Conservation (phyloP, 176 grass and related monocot species). For the Oryza coarctata region DNA sequence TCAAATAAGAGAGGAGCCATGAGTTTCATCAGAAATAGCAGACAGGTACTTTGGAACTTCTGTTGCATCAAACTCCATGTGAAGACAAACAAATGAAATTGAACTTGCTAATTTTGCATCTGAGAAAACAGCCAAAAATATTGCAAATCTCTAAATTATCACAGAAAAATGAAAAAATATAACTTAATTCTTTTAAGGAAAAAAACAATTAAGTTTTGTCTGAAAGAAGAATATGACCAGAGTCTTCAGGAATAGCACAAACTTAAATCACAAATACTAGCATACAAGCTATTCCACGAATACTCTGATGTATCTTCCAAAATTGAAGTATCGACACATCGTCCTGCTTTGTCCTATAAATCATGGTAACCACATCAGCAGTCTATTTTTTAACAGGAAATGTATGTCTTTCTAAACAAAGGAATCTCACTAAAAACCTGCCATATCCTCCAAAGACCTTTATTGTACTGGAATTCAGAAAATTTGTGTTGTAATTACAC, state of each 20-base stretch:
- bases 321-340: neutral
- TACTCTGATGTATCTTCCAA: neutral
- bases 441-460: neutral
- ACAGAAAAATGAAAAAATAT: neutral
- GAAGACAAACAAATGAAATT: neutral
- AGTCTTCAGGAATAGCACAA: neutral
- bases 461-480: neutral
- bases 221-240: neutral
- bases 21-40: neutral
- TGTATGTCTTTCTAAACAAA: neutral
- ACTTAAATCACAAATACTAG: neutral
- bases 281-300: neutral
- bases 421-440: neutral
- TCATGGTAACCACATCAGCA: neutral
- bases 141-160: neutral
- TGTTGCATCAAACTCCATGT: neutral
- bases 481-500: neutral
- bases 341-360: neutral
- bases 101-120: neutral
- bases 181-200: neutral
- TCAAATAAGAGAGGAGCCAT: neutral
- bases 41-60: neutral
- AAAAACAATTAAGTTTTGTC: neutral
- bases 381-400: neutral
- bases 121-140: neutral